phyloP scores from a whole-genome alignment of 2,329 filamentous ascomycete species.

The Penicillium oxalicum region DNA sequence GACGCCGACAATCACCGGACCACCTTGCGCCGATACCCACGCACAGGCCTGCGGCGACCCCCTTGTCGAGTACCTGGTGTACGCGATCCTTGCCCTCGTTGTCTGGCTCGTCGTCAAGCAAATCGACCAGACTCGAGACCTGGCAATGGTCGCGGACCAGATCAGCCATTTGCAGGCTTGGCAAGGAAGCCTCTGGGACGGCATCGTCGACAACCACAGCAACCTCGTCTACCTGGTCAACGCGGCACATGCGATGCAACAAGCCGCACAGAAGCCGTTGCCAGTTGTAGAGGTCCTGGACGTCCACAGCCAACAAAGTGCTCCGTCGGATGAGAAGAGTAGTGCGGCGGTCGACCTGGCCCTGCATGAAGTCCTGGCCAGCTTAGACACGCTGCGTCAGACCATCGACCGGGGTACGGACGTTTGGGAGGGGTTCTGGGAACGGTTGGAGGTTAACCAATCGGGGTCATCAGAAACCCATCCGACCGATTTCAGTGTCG shows the following conservation, averaged over 20 bases:
- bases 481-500: neutral
- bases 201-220: neutral
- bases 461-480: neutral
- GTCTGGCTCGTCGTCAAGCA: neutral
- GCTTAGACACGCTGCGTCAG: slow-evolving; percentile 1
- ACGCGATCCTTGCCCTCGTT: neutral
- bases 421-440: neutral
- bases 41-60: neutral
- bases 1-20: neutral
- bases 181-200: neutral
- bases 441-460: neutral
- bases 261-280: neutral
- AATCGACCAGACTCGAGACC: neutral
- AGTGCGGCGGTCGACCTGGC: neutral
- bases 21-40: neutral
- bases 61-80: neutral
- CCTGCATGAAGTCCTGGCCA: neutral
- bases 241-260: too few relatives aligned
- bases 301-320: neutral
- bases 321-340: neutral
- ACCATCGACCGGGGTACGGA: neutral
- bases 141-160: neutral
- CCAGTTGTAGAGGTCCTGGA: neutral
- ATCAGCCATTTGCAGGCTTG: neutral
- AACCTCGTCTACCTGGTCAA: neutral